These are phyloP conservation scores for Beauveria medogensis DNA, from an alignment of 2,329 filamentous ascomycete genomes.

Conservation along the genomic window DNA sequence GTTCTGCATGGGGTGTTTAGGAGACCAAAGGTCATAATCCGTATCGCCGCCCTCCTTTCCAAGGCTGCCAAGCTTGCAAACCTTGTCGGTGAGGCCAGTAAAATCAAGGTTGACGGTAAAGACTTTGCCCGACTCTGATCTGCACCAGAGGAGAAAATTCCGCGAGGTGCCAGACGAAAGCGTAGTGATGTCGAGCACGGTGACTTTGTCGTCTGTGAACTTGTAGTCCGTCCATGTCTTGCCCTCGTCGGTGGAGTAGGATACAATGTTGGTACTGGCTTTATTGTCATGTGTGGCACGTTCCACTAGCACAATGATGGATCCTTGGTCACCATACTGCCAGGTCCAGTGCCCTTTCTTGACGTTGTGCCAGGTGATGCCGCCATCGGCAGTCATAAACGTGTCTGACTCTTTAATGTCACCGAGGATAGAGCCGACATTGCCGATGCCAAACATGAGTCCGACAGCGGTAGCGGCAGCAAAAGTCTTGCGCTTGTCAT, in stretches of 20 bases:
- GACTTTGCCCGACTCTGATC: constrained; percentile 45
- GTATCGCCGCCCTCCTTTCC: constrained; percentile 50
- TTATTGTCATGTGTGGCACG: constrained; percentile 59
- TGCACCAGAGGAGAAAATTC: constrained; percentile 88
- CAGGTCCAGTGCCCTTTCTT: constrained; percentile 86
- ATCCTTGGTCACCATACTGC: constrained; percentile 94
- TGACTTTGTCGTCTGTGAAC: constrained; percentile 65
- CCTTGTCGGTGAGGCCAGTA: constrained; percentile 62
- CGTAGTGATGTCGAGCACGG: constrained; percentile 75
- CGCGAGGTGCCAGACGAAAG: constrained; percentile 81
- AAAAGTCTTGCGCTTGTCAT: constrained; percentile 74
- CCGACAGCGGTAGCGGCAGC: constrained; percentile 84
- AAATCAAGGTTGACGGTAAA: constrained; percentile 85
- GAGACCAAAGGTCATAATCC: constrained; percentile 84
- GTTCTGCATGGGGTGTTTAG: constrained; percentile 69
- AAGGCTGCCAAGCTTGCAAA: constrained; percentile 63
- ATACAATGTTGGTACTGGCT: constrained; percentile 59
- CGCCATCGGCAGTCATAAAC: constrained; percentile 87
- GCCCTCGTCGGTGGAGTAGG: constrained; percentile 77
- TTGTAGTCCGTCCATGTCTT: constrained; percentile 66
- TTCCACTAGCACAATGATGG: constrained; percentile 80
- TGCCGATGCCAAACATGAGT: constrained; percentile 84
- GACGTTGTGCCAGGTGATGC: constrained; percentile 75
- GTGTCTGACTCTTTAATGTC: constrained; percentile 69
- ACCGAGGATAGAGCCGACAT: constrained; percentile 67